Conservation (phyloP, 202 grass and related monocot genomes). For the Panicum virgatum region DNA sequence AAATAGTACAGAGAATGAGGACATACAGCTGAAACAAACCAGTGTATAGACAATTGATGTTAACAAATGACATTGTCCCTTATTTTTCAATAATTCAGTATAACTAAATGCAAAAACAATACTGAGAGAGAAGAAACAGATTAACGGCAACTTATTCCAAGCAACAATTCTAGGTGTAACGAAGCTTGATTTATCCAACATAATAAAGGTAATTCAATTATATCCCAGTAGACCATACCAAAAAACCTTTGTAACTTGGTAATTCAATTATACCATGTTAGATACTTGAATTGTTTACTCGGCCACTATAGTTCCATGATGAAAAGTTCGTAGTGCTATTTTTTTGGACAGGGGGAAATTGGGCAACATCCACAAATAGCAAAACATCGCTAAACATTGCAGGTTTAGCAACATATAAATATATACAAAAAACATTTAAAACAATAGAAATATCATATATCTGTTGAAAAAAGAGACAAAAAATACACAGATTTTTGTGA, state of each 20-base stretch:
- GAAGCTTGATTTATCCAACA: neutral
- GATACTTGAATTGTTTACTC: neutral
- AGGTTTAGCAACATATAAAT: neutral
- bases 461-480: neutral
- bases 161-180: neutral
- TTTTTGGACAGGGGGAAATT: neutral
- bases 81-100: neutral
- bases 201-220: neutral
- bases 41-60: neutral
- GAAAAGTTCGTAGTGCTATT: neutral
- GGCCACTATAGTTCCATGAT: neutral
- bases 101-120: slow-evolving; percentile 13
- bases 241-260: neutral
- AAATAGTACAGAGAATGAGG: neutral
- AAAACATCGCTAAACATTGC: neutral
- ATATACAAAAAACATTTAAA: neutral
- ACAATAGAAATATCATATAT: neutral
- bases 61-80: neutral
- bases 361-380: neutral
- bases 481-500: neutral
- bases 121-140: neutral
- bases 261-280: neutral
- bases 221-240: neutral
- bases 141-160: neutral
- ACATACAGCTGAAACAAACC: neutral